Percentiles rank a stretch among this genome's conserved stretches.
phyloP scores from a whole-genome alignment of 2,329 filamentous ascomycete genomes.

The Colletotrichum salicis region DNA sequence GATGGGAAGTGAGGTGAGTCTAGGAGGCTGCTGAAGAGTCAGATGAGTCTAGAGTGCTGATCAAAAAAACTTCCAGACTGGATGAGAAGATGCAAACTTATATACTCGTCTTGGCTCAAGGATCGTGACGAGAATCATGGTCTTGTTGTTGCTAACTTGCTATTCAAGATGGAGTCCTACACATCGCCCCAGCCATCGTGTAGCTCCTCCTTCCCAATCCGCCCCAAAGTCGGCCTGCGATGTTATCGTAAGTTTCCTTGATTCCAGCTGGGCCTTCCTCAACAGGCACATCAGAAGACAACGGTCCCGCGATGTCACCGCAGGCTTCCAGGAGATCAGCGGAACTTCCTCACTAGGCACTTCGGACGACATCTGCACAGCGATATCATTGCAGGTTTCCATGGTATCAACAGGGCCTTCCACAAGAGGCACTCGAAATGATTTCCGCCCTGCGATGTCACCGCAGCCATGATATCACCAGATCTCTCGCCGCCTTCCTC shows the following conservation, averaged over 20 bases:
- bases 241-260: constrained; percentile 9
- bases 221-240: constrained; percentile 3
- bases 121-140: neutral
- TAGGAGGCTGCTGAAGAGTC: neutral
- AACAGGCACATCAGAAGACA: constrained; percentile 26
- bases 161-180: neutral
- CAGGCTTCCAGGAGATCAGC: neutral
- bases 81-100: neutral
- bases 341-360: neutral
- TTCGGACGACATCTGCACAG: neutral
- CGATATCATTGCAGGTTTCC: neutral
- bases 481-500: neutral
- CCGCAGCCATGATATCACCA: constrained; percentile 1
- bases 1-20: constrained; percentile 18
- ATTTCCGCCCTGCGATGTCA: neutral
- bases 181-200: neutral
- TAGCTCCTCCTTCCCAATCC: constrained; percentile 29
- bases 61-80: neutral
- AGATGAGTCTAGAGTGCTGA: constrained; percentile 16
- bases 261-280: constrained; percentile 20
- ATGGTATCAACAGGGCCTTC: constrained; percentile 12
- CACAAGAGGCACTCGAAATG: constrained; percentile 22
- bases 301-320: constrained; percentile 1
- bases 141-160: neutral
- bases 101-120: constrained; percentile 13